Evolutionary conservation across 73 alveolate species (phyloP).

Genomic region (Paramecium sonneborni): DNA sequence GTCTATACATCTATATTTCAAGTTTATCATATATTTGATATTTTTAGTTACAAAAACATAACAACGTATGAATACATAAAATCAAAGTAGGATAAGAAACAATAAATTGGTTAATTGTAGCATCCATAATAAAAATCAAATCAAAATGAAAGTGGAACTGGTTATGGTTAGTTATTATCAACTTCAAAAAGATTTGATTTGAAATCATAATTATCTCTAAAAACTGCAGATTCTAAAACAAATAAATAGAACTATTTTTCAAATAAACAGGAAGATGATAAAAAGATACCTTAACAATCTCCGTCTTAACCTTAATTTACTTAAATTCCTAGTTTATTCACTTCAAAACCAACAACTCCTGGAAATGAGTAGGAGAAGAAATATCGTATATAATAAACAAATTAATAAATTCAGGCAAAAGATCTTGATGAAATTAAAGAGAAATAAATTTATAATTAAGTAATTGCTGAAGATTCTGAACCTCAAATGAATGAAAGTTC

Average conservation of each 20-base stretch:
- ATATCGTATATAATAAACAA: neutral
- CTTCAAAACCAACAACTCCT: slow-evolving; percentile 21
- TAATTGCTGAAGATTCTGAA: slow-evolving; percentile 3
- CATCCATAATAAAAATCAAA: neutral
- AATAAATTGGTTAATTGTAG: neutral
- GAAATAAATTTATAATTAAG: neutral
- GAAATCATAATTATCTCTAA: neutral
- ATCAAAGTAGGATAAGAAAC: neutral
- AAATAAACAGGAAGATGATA: neutral
- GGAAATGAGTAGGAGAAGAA: neutral
- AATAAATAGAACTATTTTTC: neutral
- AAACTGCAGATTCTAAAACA: slow-evolving; percentile 6
- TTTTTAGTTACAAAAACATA: neutral
- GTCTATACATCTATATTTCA: neutral
- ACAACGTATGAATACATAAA: slow-evolving; percentile 30
- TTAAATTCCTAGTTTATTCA: slow-evolving; percentile 19
- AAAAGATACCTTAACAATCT: neutral
- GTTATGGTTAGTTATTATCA: slow-evolving; percentile 40
- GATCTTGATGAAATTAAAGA: neutral
- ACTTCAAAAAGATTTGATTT: slow-evolving; percentile 28
- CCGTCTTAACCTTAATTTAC: slow-evolving; percentile 2
- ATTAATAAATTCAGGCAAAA: neutral
- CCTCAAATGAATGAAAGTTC: slow-evolving; percentile 30
- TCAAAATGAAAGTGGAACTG: neutral
- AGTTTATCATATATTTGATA: neutral